These are phyloP conservation scores for Blastocystis sp. DNA, from an alignment of 352 stramenopile species.

Conservation along the genomic window DNA sequence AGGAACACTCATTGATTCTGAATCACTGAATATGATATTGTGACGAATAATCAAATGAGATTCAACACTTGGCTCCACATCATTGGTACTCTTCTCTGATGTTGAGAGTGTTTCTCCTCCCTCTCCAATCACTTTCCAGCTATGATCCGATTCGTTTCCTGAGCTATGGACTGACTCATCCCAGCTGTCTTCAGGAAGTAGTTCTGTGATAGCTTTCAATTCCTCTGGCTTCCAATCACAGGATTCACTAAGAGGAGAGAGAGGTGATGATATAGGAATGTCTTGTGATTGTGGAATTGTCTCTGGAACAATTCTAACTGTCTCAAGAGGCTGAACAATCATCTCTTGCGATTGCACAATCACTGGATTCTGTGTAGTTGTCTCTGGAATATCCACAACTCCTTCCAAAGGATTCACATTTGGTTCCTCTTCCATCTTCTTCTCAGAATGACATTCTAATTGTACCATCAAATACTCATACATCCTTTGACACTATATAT, in stretches of 20 bases:
- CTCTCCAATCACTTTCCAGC: not conserved
- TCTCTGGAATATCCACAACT: not conserved
- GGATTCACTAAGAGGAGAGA: not conserved
- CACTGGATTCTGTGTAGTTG: not conserved
- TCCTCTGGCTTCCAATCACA: not conserved
- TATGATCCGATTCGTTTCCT: not conserved
- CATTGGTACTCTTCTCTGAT: no score
- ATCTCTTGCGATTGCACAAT: not conserved
- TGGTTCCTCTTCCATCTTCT: not conserved
- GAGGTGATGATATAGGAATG: not conserved
- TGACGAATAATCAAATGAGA: no score
- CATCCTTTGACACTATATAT: not conserved
- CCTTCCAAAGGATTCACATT: not conserved
- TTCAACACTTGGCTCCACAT: no score
- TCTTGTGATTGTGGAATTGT: no score
- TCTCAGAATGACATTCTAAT: not conserved
- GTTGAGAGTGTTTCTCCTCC: no score
- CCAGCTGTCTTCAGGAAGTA: not conserved
- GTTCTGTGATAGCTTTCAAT: not conserved
- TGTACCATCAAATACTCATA: not conserved
- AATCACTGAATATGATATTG: no score
- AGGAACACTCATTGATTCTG: no score
- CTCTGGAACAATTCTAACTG: not conserved
- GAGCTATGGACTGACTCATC: not conserved
- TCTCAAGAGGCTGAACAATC: no score